Evolutionary conservation across 129 eudicot species (phyloP), one percentile per base, ranked within the genome.

Genomic region (Sambucus nigra): DNA sequence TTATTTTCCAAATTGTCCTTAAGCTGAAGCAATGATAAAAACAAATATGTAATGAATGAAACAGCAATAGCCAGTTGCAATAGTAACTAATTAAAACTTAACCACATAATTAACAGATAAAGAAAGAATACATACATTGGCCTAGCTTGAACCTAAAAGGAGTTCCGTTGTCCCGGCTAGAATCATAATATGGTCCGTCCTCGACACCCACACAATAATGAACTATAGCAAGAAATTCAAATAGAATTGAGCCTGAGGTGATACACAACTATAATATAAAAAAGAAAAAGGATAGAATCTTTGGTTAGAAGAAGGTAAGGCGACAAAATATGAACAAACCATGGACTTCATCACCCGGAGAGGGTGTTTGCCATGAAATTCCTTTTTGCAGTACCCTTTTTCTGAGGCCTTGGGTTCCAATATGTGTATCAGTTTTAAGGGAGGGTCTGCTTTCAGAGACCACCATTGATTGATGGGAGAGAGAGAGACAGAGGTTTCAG

Each of bases 281-380:
- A 21, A 41, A 0, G 39, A 26, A 21, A 0, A 2, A 3, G 16
- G 16, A 39, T 5, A 0, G 18, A 7, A 9, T 15, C 13, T 18
- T 22, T 19, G 3, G 21, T 13, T 51, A 42, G 10, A 25, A 11
- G 8, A n/a, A 51, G 27, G 7, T 25, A 51, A n/a, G n/a, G n/a
- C n/a, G n/a, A n/a, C n/a, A n/a, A 7, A n/a, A 65, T 46, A 0
- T 21, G 35, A 15, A 40, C 24, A 25, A 42, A 59, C 86, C 81
- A 62, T 69, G 66, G 17, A 70, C 71, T 70, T 73, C 75, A 55
- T 79, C 86, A 19, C 81, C 86, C 3, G 42, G 74, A 65, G 12
- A 38, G 5, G 86, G 80, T 13, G 68, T 61, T 67, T 66, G 59
- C 86, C 80, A 73, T n/a, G 78, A 64, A 40, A 2, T 53, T 25